Percentiles rank a stretch among this genome's conserved stretches.
Conservation (phyloP, 2,329 filamentous ascomycete genomes). For the Penicillium sp. region DNA sequence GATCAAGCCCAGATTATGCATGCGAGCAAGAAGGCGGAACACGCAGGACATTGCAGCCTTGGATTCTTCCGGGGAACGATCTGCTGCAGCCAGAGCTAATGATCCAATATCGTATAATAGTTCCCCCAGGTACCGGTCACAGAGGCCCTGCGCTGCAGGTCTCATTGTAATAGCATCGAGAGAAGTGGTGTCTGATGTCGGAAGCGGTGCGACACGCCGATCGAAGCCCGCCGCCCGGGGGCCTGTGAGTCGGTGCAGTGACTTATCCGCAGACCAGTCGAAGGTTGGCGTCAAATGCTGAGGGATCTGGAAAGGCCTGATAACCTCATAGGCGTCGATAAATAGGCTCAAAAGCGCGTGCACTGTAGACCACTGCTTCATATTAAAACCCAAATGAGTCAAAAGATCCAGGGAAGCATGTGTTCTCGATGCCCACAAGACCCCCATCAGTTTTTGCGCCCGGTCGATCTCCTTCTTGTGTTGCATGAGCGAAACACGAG, state of each 20-base stretch:
- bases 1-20: slow-evolving; percentile 44
- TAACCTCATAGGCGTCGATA: slow-evolving; percentile 34
- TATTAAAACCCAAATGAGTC: slow-evolving; percentile 37
- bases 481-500: slow-evolving; percentile 9
- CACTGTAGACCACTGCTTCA: slow-evolving; percentile 41
- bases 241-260: slow-evolving; percentile 33
- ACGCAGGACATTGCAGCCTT: slow-evolving; percentile 44
- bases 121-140: slow-evolving; percentile 31
- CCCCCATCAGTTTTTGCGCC: slow-evolving; percentile 29
- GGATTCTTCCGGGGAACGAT: slow-evolving; percentile 31
- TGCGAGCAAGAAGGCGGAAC: slow-evolving; percentile 41
- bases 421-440: slow-evolving; percentile 30
- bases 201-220: slow-evolving; percentile 2
- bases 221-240: neutral
- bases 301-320: slow-evolving; percentile 17
- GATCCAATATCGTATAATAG: slow-evolving; percentile 39
- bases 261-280: slow-evolving; percentile 16
- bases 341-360: slow-evolving; percentile 37
- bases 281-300: slow-evolving; percentile 5
- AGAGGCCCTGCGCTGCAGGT: slow-evolving; percentile 23
- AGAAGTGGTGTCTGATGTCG: slow-evolving; percentile 6
- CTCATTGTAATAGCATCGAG: slow-evolving; percentile 25
- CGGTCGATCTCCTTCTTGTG: slow-evolving; percentile 21
- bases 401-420: slow-evolving; percentile 35
- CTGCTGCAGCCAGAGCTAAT: slow-evolving; percentile 42